phyloP scores from a whole-genome alignment of 2,329 filamentous ascomycete genomes.

The Chrysosporium keratinophilum region DNA sequence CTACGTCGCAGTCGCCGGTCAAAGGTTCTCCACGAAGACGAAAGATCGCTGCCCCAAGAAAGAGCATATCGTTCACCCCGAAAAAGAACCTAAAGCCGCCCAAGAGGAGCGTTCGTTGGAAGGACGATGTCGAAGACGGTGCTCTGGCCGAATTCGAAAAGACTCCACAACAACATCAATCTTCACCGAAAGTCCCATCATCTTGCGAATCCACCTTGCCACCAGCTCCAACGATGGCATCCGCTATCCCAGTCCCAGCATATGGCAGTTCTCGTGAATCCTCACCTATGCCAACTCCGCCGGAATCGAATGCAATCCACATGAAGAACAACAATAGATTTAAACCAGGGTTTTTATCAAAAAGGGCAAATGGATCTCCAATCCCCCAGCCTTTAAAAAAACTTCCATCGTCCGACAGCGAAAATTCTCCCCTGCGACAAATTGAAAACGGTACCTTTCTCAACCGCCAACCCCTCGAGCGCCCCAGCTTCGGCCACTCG shows the following conservation, averaged over 20 bases:
- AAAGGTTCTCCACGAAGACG: constrained; percentile 73
- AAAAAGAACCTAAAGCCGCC: constrained; percentile 52
- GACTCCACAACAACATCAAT: constrained; percentile 63
- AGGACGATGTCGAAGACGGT: constrained; percentile 79
- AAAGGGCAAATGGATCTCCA: constrained; percentile 56
- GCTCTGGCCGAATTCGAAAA: constrained; percentile 82
- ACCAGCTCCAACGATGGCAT: constrained; percentile 40
- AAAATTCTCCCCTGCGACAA: constrained; percentile 45
- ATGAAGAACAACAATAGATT: constrained; percentile 66
- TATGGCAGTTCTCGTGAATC: constrained; percentile 37
- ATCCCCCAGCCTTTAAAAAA: constrained; percentile 48
- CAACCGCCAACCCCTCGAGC: constrained; percentile 39
- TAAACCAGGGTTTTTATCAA: constrained; percentile 75
- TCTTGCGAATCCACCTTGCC: constrained; percentile 34
- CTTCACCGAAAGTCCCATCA: constrained; percentile 44
- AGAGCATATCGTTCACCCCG: constrained; percentile 70
- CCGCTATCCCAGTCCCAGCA: constrained; percentile 40
- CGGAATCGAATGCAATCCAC: constrained; percentile 47
- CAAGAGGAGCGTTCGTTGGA: constrained; percentile 79
- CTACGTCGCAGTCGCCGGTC: constrained; percentile 49
- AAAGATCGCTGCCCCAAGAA: constrained; percentile 52
- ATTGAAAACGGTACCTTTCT: constrained; percentile 42
- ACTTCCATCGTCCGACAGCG: constrained; percentile 50
- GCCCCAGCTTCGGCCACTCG: constrained; percentile 19
- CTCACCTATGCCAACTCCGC: constrained; percentile 48